Evolutionary conservation across 2,329 filamentous ascomycete species (phyloP).

Genomic region (Ceratocystis cubensis): DNA sequence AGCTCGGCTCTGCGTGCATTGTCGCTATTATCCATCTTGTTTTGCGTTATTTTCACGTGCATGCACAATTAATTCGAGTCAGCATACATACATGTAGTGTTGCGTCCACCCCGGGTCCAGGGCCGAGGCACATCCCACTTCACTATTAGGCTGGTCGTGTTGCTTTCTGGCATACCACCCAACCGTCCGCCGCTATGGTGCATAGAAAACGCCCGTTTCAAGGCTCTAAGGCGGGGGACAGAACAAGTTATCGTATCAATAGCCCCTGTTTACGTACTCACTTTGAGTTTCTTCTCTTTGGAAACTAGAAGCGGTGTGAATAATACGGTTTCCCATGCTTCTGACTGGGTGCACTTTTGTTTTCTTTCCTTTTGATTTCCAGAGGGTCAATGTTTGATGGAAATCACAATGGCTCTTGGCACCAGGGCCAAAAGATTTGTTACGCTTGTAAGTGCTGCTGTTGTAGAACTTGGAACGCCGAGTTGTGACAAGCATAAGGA

Average conservation of each 20-base stretch:
- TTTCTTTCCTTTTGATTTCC: not conserved
- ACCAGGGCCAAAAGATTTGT: not conserved
- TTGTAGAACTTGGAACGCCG: not conserved
- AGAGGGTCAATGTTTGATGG: not conserved
- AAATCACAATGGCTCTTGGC: not conserved
- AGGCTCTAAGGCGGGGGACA: not conserved
- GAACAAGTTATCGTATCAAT: not conserved
- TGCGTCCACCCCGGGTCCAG: not conserved
- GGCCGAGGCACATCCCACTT: not conserved
- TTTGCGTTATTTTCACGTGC: constrained; percentile 1
- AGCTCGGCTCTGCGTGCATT: not conserved
- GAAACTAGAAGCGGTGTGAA: not conserved
- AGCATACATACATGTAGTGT: not conserved
- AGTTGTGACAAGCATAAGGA: not conserved
- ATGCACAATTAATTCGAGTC: not conserved
- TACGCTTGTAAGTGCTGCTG: not conserved
- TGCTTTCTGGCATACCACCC: not conserved
- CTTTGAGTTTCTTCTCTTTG: not conserved
- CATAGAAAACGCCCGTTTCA: constrained; percentile 4
- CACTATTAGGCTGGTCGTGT: not conserved
- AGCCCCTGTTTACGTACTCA: not conserved
- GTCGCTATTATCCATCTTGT: not conserved
- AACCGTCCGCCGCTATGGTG: not conserved
- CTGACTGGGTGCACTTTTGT: not conserved
- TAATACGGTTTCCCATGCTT: not conserved